Evolutionary conservation across 805 yeast species (phyloP).

Genomic region (Starmerella bombicola): DNA sequence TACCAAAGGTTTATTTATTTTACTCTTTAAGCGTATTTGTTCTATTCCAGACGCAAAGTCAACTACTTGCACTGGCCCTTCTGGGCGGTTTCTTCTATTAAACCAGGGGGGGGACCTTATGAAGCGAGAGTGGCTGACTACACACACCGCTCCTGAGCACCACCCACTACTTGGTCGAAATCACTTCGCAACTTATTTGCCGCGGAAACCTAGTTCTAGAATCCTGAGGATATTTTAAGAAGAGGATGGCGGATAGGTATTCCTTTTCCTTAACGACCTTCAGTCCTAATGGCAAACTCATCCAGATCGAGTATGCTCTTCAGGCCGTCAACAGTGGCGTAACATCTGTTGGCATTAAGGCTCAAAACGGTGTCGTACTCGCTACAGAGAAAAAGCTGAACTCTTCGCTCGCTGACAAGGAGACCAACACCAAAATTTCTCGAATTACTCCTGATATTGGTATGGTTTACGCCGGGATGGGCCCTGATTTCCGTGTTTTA

Average conservation of each 20-base stretch:
- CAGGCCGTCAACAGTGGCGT: slow-evolving; percentile 98
- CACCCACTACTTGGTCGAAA: no score
- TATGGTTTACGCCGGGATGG: slow-evolving; percentile 96
- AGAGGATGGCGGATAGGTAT: slow-evolving; percentile 99
- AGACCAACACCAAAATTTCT: slow-evolving; percentile 65
- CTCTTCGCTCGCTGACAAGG: slow-evolving; percentile 63
- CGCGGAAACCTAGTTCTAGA: no score
- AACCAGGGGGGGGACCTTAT: no score
- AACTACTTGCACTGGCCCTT: no score
- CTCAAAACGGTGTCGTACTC: slow-evolving; percentile 89
- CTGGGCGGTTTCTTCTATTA: no score
- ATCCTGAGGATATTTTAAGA: no score
- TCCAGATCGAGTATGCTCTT: slow-evolving; percentile 93
- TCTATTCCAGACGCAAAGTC: no score
- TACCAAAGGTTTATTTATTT: no score
- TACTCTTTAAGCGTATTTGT: no score
- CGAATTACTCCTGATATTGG: slow-evolving; percentile 89
- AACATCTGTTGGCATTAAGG: slow-evolving; percentile 85
- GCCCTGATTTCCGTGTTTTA: slow-evolving; percentile 92
- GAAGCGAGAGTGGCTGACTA: no score
- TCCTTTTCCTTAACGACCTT: slow-evolving; percentile 94
- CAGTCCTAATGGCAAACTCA: slow-evolving; percentile 95
- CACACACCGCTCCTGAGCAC: no score
- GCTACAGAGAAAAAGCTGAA: slow-evolving; percentile 91
- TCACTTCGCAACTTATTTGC: no score